A percentile compares a stretch with the other conserved stretches of the same genome.
phyloP scores from a whole-genome alignment of 306 rosid genomes.

The Oxytropis ochrocephala region DNA sequence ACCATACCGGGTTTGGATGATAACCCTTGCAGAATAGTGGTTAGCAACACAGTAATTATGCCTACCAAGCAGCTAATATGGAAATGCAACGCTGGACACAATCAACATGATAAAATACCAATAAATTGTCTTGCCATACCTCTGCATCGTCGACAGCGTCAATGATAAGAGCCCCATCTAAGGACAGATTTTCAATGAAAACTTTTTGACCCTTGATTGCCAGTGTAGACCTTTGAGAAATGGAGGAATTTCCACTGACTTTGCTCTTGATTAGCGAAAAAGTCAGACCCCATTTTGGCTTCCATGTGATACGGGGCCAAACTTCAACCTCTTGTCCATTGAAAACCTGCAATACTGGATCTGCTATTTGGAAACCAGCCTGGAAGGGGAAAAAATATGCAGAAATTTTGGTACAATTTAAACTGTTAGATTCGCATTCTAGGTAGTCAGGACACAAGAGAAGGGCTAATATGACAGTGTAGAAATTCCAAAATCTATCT shows the following conservation, averaged over 20 bases:
- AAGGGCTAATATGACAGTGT: not conserved
- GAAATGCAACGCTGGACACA: not conserved
- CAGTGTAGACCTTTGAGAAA: constrained; percentile 78
- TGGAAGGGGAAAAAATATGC: constrained; percentile 25
- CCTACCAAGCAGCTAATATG: constrained; percentile 3
- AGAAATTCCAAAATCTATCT: not conserved
- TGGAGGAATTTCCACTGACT: constrained; percentile 57
- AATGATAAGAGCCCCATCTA: constrained; percentile 80
- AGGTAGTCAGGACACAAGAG: not conserved
- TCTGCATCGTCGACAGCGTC: constrained; percentile 57
- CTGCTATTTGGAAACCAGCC: constrained; percentile 82
- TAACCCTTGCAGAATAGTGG: not conserved
- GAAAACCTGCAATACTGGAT: constrained; percentile 61
- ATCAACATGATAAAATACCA: not conserved
- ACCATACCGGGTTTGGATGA: not conserved
- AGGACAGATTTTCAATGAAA: constrained; percentile 53
- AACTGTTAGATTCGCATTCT: not conserved
- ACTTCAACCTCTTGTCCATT: constrained; percentile 90
- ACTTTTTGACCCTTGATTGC: constrained; percentile 62
- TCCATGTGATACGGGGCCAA: constrained; percentile 85
- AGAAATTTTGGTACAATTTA: constrained; percentile 1
- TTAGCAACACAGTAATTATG: not conserved
- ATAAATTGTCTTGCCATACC: constrained; percentile 40
- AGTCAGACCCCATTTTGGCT: constrained; percentile 87
- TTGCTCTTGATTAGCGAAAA: constrained; percentile 61